Evolutionary conservation across 73 alveolate species (phyloP), one percentile per base, ranked within the genome.

Genomic region (Symbiodinium natans): DNA sequence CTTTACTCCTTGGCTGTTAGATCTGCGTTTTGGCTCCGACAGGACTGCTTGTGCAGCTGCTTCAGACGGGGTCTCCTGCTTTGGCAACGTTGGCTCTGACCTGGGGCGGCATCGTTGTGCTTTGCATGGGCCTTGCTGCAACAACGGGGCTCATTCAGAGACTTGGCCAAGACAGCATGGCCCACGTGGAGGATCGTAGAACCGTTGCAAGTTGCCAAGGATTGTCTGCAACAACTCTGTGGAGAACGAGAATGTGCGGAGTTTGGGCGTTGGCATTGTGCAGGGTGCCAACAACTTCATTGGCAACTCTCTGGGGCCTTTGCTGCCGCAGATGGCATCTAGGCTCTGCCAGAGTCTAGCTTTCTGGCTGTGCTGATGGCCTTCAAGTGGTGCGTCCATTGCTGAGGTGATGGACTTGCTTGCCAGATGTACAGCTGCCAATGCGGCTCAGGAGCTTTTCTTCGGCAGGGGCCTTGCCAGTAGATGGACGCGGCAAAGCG

Each of bases 171-270:
- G 15, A 27, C 31, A 23, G 43, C 43, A 1, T 7, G 42, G 43
- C 25, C 43, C 31, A 34, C 46, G 36, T 63, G 82, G 36, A 63
- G 10, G 71, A 19, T 19, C 10, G 71, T 52, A 19, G 82, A 11
- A 25, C 36, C 82, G 33, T 25, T 9, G 82, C 39, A 63, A 29
- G 39, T 4, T 29, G 33, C 56, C 46, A 21, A 88, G 95, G 95
- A 90, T 90, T 29, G 96, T 90, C 5, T 90, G 96, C 96, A 90
- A 90, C 87, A 90, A 90, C 52, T 63, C 96, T 19, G 96, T 90
- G 86, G 96, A 90, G 52, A 84, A 90, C 36, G 96, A 90, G 87
- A 71, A 71, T 27, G 34, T 90, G 43, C 85, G 95, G 36, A 88
- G 95, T 43, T 63, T 88, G 34, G 96, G 96, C 27, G 43, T 41